phyloP scores from a whole-genome alignment of 1,284 basidiomycete species.

The Rhodotorula sp. region DNA sequence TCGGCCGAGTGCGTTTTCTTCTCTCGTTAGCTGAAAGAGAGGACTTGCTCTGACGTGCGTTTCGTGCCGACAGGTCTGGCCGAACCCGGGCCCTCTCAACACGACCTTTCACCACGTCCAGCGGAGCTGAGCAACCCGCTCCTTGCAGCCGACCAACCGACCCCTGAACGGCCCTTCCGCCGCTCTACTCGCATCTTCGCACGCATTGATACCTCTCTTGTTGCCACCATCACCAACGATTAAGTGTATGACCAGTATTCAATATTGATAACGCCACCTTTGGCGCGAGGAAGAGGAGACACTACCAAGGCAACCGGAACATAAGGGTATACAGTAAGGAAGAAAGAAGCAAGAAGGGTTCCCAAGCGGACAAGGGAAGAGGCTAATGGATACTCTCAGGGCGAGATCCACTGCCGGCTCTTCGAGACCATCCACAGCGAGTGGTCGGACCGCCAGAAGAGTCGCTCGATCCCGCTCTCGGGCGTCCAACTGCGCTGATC shows the following conservation, averaged over 20 bases:
- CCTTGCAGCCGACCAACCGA: neutral
- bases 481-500: constrained; percentile 91
- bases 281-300: too few species aligned
- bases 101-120: constrained; percentile 6
- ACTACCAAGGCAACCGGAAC: too few species aligned
- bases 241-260: too few species aligned
- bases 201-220: neutral
- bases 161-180: too few species aligned
- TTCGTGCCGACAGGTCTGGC: constrained; percentile 27
- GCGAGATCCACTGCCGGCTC: constrained; percentile 71
- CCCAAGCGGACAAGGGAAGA: too few species aligned
- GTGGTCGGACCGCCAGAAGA: constrained; percentile 84
- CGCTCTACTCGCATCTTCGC: neutral
- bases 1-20: constrained; percentile 63
- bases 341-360: too few species aligned
- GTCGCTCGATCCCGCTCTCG: constrained; percentile 75
- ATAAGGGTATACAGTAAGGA: too few species aligned
- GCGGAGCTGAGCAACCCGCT: neutral
- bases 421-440: constrained; percentile 75
- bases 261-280: too few species aligned
- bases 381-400: neutral
- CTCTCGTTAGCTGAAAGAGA: too few species aligned
- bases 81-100: constrained; percentile 20
- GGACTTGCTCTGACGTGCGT: neutral
- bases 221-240: neutral